Percentiles rank a stretch among this genome's conserved stretches.
Conservation (phyloP, 2,329 filamentous ascomycete genomes). For the Paracoccidioides lutzii region DNA sequence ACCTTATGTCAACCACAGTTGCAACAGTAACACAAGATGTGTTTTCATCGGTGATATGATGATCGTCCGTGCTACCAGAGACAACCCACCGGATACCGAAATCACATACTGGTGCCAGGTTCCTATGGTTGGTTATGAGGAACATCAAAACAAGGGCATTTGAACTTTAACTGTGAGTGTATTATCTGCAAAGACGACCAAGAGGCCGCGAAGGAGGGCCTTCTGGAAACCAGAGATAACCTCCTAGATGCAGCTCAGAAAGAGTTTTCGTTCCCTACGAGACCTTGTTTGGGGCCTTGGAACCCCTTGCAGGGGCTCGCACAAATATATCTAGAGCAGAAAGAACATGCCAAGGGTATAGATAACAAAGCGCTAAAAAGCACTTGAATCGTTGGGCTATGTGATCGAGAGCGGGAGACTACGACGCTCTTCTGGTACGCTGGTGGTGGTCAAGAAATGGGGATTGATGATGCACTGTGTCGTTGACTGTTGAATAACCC, state of each 20-base stretch:
- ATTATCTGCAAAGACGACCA: constrained; percentile 14
- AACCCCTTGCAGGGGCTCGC: constrained; percentile 13
- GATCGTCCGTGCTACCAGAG: constrained; percentile 36
- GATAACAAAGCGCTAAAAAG: constrained; percentile 13
- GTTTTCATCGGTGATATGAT: constrained; percentile 44
- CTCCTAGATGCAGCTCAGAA: constrained; percentile 4
- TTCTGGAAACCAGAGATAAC: constrained; percentile 8
- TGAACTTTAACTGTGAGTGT: constrained; percentile 18
- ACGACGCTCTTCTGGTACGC: constrained; percentile 1
- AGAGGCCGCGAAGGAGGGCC: neutral
- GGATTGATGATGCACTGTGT: constrained; percentile 17
- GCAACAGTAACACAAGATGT: constrained; percentile 34
- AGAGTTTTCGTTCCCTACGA: neutral
- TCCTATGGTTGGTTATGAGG: constrained; percentile 7
- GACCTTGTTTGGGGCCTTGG: constrained; percentile 16
- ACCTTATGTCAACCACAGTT: constrained; percentile 43
- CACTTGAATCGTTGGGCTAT: constrained; percentile 16
- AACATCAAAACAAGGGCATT: constrained; percentile 8
- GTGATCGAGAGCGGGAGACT: constrained; percentile 15
- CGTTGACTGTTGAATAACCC: constrained; percentile 19
- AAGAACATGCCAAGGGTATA: constrained; percentile 10
- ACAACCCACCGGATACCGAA: constrained; percentile 36
- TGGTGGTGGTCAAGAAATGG: constrained; percentile 17
- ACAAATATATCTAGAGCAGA: constrained; percentile 3
- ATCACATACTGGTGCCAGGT: constrained; percentile 31